Percentiles rank a stretch among this genome's conserved stretches.
Evolutionary conservation across 768 basidiomycete genomes (phyloP).

Genomic region (Pleurotus giganteus): DNA sequence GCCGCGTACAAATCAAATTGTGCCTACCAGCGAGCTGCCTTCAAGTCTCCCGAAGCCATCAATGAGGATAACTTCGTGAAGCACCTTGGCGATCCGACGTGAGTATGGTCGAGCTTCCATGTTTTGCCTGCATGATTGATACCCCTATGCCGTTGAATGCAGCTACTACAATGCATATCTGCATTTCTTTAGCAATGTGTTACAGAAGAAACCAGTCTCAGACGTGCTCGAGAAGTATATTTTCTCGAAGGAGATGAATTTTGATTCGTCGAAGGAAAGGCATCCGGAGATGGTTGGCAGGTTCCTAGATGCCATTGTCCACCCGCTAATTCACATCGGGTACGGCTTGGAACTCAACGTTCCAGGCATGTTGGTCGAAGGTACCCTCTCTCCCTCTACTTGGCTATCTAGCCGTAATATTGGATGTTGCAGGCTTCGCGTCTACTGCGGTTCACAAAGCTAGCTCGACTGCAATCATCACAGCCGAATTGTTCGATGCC

Average conservation of each 20-base stretch:
- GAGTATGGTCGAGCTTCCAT: constrained; percentile 16
- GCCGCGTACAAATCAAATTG: constrained; percentile 37
- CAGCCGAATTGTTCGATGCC: background rate
- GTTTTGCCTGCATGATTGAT: background rate
- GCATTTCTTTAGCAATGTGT: constrained; percentile 46
- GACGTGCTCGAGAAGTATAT: constrained; percentile 58
- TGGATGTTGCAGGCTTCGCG: background rate
- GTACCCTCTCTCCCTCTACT: constrained; percentile 23
- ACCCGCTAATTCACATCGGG: constrained; percentile 60
- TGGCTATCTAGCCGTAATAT: background rate
- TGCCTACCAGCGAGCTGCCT: constrained; percentile 32
- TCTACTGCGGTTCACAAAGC: background rate
- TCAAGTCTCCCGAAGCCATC: constrained; percentile 44
- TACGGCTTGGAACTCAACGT: constrained; percentile 59
- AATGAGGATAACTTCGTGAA: constrained; percentile 46
- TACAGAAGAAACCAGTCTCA: constrained; percentile 40
- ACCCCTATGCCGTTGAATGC: background rate
- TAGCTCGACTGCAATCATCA: background rate
- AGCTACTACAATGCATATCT: constrained; percentile 62
- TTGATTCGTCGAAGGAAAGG: constrained; percentile 23
- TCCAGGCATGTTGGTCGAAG: constrained; percentile 52
- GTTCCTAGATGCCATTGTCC: constrained; percentile 49
- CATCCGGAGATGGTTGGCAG: constrained; percentile 43
- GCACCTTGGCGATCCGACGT: constrained; percentile 60
- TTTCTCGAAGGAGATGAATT: constrained; percentile 52